phyloP scores from a whole-genome alignment of 192 early-diverging fungal genomes.

The Coemansia sp. region DNA sequence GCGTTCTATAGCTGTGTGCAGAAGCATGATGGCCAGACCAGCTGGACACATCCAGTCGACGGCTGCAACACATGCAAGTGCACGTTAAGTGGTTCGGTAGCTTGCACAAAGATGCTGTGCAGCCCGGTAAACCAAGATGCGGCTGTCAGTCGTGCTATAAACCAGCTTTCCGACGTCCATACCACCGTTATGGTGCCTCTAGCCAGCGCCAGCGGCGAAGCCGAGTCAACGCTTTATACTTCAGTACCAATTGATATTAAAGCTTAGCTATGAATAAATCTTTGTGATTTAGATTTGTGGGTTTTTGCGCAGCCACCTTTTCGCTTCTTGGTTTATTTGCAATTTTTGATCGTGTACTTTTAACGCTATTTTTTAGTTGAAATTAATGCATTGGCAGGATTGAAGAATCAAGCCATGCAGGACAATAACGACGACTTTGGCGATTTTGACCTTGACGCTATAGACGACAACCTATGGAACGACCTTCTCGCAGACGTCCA shows the following conservation, averaged over 20 bases:
- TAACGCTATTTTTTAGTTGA: slow-evolving; percentile 3
- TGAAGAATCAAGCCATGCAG: slow-evolving; percentile 7
- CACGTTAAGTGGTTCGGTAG: slow-evolving; percentile 19
- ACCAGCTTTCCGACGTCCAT: slow-evolving; percentile 8
- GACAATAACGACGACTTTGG: slow-evolving; percentile 19
- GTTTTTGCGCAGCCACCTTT: slow-evolving; percentile 34
- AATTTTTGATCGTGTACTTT: slow-evolving; percentile 5
- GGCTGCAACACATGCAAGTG: slow-evolving; percentile 44
- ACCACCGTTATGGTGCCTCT: slow-evolving; percentile 27
- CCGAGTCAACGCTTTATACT: slow-evolving; percentile 12
- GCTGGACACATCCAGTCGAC: slow-evolving; percentile 30
- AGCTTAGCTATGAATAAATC: slow-evolving; percentile 2
- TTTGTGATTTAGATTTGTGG: not conserved
- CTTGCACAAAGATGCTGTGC: slow-evolving; percentile 48
- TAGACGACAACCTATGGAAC: slow-evolving; percentile 34
- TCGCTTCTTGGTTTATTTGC: slow-evolving; percentile 9
- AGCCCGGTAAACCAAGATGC: not conserved
- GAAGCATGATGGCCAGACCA: slow-evolving; percentile 23
- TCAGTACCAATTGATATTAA: slow-evolving; percentile 26
- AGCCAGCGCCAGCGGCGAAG: not conserved
- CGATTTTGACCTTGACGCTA: slow-evolving; percentile 36
- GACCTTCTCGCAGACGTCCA: slow-evolving; percentile 38
- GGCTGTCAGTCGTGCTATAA: slow-evolving; percentile 2
- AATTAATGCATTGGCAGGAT: not conserved
- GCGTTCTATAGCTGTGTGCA: slow-evolving; percentile 33